Conservation (phyloP, 2,329 filamentous ascomycete genomes). For the Fonsecaea monophora region DNA sequence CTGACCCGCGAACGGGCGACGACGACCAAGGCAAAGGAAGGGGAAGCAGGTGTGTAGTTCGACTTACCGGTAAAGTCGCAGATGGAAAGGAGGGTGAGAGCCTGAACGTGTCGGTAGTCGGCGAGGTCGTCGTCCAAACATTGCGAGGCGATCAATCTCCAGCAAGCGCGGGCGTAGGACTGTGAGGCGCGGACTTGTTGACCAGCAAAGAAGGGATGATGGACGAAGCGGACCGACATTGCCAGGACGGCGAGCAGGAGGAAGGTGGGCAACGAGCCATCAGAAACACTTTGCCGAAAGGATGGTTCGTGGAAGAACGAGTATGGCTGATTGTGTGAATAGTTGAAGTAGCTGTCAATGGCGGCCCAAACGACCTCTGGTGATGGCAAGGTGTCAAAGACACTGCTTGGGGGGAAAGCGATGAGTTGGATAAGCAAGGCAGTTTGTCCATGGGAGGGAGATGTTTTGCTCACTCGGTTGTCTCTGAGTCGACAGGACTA, state of each 20-base stretch:
- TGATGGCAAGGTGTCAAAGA: not conserved
- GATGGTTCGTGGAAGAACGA: conserved; percentile 47
- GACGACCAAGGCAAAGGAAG: no score
- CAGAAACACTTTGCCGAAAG: conserved; percentile 44
- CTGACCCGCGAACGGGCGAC: conserved; percentile 39
- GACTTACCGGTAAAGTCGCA: conserved; percentile 49
- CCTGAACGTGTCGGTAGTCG: conserved; percentile 33
- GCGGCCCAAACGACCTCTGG: not conserved
- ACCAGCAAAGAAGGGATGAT: no score
- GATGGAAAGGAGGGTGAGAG: conserved; percentile 47
- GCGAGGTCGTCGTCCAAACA: conserved; percentile 36
- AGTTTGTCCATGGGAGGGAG: no score
- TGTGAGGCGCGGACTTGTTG: no score
- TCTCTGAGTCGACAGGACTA: no score
- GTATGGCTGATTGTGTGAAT: conserved; percentile 50
- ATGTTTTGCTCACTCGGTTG: no score
- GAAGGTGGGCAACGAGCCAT: conserved; percentile 41
- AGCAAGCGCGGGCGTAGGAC: not conserved
- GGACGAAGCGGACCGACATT: conserved; percentile 43
- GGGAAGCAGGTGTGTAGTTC: not conserved
- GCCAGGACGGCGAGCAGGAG: conserved; percentile 46
- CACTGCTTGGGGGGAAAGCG: no score
- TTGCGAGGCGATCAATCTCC: conserved; percentile 31
- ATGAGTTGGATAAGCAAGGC: no score
- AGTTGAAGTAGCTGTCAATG: conserved; percentile 45